phyloP scores from a whole-genome alignment of 768 basidiomycete species.

The Lactarius sp. region DNA sequence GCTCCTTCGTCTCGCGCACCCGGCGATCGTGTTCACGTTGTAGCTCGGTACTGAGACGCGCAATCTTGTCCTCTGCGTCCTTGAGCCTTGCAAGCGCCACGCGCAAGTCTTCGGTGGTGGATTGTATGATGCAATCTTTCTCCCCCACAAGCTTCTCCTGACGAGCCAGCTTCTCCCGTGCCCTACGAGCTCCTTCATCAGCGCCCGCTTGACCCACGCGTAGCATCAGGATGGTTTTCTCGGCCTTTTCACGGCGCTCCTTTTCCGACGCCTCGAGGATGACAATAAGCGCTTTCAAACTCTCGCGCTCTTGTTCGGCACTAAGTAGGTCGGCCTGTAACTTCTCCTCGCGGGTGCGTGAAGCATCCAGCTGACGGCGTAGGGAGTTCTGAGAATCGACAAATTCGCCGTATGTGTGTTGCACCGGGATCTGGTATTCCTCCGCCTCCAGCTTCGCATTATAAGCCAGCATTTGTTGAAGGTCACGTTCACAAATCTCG shows the following conservation, averaged over 20 bases:
- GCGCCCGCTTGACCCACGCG: neutral
- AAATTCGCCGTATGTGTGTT: neutral
- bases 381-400: neutral
- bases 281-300: neutral
- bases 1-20: neutral
- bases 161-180: neutral
- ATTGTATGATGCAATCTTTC: neutral
- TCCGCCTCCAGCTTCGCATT: neutral
- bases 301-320: neutral
- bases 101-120: neutral
- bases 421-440: neutral
- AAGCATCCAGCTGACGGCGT: neutral
- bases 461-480: neutral
- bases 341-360: neutral
- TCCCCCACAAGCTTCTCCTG: neutral
- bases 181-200: neutral
- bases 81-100: neutral
- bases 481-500: neutral
- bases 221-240: neutral
- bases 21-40: neutral
- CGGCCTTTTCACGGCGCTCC: neutral
- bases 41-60: neutral
- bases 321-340: conserved; percentile 1
- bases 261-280: conserved; percentile 7
- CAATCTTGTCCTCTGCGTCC: neutral